Conservation (phyloP, 1,139 yeast genomes). For the Taphrina sp. region DNA sequence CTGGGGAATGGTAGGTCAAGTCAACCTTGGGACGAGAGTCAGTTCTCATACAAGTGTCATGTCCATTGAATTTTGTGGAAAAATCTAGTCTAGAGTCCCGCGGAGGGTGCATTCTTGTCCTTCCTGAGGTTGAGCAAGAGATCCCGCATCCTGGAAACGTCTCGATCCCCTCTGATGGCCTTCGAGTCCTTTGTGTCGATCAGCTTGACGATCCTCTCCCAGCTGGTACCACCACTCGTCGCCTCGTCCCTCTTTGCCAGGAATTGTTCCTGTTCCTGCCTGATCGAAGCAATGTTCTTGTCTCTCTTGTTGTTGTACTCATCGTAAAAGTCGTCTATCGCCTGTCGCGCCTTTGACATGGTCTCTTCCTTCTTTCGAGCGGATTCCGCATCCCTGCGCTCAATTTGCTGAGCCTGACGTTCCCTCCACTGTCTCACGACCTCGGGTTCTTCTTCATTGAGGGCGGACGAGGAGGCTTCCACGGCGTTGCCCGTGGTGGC, state of each 20-base stretch:
- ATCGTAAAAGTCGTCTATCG: conserved; percentile 91
- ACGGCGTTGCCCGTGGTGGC: conserved; percentile 34
- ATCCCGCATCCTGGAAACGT: conserved; percentile 70
- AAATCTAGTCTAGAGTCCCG: conserved; percentile 55
- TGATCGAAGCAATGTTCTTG: conserved; percentile 61
- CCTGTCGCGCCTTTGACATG: conserved; percentile 73
- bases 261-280: conserved; percentile 65
- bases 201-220: conserved; percentile 74
- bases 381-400: conserved; percentile 75
- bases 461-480: conserved; percentile 23
- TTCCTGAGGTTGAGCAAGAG: conserved; percentile 64
- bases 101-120: conserved; percentile 72
- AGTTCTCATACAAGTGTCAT: too few species aligned
- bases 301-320: conserved; percentile 86
- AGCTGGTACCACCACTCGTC: conserved; percentile 66
- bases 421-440: conserved; percentile 60
- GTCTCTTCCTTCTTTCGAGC: conserved; percentile 65
- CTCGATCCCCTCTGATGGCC: conserved; percentile 53
- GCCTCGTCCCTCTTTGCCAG: conserved; percentile 75
- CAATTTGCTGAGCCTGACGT: conserved; percentile 76
- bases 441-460: conserved; percentile 16
- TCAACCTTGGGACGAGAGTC: too few species aligned
- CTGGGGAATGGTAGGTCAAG: too few species aligned
- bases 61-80: too few species aligned
- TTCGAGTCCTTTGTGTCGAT: conserved; percentile 51